phyloP scores from a whole-genome alignment of 2,329 filamentous ascomycete species.

The Paraphoma sp. region DNA sequence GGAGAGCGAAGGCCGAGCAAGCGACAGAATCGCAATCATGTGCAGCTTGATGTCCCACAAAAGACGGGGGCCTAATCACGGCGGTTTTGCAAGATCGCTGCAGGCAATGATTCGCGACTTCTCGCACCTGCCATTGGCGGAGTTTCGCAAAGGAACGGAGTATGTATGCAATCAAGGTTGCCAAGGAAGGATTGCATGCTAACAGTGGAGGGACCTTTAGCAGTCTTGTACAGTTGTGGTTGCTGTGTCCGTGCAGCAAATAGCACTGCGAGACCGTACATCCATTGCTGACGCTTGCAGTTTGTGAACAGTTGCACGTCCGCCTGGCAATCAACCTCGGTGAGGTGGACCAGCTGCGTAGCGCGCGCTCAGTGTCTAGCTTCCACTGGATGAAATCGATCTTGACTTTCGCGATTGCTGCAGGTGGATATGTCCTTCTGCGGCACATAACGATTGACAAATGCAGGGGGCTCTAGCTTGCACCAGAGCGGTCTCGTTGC shows the following conservation, averaged over 20 bases:
- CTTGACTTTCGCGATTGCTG: neutral
- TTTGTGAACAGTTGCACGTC: slow-evolving; percentile 7
- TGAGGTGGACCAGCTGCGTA: slow-evolving; percentile 8
- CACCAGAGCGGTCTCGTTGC: slow-evolving; percentile 15
- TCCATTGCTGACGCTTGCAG: slow-evolving; percentile 12
- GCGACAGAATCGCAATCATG: neutral
- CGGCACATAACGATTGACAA: neutral
- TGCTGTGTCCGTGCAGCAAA: slow-evolving; percentile 8
- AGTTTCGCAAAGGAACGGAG: slow-evolving; percentile 22
- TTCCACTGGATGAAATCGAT: slow-evolving; percentile 17
- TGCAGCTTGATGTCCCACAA: neutral
- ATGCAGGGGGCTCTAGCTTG: slow-evolving; percentile 7
- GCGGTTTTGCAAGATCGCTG: neutral
- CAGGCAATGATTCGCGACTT: neutral
- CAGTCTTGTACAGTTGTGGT: slow-evolving; percentile 15
- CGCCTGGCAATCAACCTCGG: slow-evolving; percentile 8
- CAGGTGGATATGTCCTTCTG: neutral
- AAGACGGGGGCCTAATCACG: neutral
- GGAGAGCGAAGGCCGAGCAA: neutral
- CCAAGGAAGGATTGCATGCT: slow-evolving; percentile 13
- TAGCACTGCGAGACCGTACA: slow-evolving; percentile 5
- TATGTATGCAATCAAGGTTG: slow-evolving; percentile 20
- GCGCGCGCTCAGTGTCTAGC: slow-evolving; percentile 23
- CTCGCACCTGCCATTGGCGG: slow-evolving; percentile 24
- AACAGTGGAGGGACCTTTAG: neutral